These are phyloP conservation scores for Suhomyces emberorum DNA, from an alignment of 805 yeast species.

Conservation along the genomic window DNA sequence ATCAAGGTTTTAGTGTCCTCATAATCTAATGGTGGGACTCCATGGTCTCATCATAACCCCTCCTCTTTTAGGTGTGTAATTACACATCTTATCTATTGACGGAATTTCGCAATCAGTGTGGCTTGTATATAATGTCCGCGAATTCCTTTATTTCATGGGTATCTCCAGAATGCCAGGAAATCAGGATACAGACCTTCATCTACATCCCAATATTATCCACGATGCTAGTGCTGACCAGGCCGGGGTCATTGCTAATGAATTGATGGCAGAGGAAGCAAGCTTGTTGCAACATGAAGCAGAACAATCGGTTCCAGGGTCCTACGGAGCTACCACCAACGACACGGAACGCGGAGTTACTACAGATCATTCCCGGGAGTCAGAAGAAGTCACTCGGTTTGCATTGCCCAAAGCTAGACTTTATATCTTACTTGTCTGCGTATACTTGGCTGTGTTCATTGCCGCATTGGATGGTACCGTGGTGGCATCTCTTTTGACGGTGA, in stretches of 20 bases:
- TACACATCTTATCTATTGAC: too few relatives aligned
- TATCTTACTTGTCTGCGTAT: slow-evolving; percentile 29
- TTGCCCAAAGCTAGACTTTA: slow-evolving; percentile 29
- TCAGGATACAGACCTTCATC: neutral
- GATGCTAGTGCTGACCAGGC: slow-evolving; percentile 31
- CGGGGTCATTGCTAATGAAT: slow-evolving; percentile 34
- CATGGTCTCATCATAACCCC: too few relatives aligned
- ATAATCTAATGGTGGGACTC: too few relatives aligned
- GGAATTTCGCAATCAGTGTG: too few relatives aligned
- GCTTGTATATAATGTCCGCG: too few relatives aligned
- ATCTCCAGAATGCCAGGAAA: neutral
- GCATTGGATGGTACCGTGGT: slow-evolving; percentile 67
- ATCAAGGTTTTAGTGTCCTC: too few relatives aligned
- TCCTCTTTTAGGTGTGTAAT: too few relatives aligned
- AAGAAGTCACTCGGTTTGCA: slow-evolving; percentile 20
- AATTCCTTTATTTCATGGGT: too few relatives aligned
- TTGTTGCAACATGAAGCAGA: slow-evolving; percentile 8
- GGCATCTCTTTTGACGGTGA: slow-evolving; percentile 59
- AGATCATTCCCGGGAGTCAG: slow-evolving; percentile 6
- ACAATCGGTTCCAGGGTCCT: neutral
- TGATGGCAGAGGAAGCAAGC: slow-evolving; percentile 33
- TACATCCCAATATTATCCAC: slow-evolving; percentile 17
- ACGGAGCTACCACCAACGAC: neutral
- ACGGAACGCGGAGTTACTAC: neutral
- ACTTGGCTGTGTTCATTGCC: slow-evolving; percentile 49